These are phyloP conservation scores for Penicillium pulvis DNA, from an alignment of 495 filamentous ascomycete genomes.

Conservation along the genomic window DNA sequence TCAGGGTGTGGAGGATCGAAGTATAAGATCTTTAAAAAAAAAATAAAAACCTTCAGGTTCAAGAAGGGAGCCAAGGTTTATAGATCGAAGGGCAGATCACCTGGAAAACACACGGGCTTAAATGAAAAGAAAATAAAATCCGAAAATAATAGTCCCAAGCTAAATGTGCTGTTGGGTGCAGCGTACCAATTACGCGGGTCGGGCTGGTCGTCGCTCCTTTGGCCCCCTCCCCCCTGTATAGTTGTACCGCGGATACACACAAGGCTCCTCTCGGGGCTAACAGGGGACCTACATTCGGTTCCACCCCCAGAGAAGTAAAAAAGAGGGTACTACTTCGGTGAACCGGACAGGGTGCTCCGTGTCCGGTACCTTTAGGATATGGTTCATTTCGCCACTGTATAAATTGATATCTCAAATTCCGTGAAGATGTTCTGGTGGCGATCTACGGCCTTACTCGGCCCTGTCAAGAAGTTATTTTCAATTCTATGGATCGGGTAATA, in stretches of 20 bases:
- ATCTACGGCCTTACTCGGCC: constrained; percentile 13
- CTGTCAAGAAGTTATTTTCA: background rate
- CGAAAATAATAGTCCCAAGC: constrained; percentile 22
- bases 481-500: constrained; percentile 36
- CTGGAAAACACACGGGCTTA: constrained; percentile 28
- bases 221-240: constrained; percentile 25
- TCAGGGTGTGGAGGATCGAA: constrained; percentile 8
- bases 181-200: constrained; percentile 24
- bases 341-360: constrained; percentile 22
- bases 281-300: constrained; percentile 15
- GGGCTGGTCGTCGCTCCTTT: constrained; percentile 29
- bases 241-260: constrained; percentile 34
- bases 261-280: constrained; percentile 21
- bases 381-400: constrained; percentile 19
- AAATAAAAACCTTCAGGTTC: constrained; percentile 5
- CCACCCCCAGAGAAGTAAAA: constrained; percentile 19
- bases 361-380: constrained; percentile 2
- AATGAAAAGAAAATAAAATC: constrained; percentile 19
- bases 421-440: constrained; percentile 20
- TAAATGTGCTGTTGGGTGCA: constrained; percentile 30
- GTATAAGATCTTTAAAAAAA: constrained; percentile 16
- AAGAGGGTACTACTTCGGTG: constrained; percentile 20
- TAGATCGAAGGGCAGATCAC: constrained; percentile 30
- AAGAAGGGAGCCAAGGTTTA: constrained; percentile 23
- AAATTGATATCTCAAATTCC: constrained; percentile 22